Base-by-base conservation (phyloP, 2,329 filamentous ascomycete genomes). In the Calonectria multiphialidica region DNA sequence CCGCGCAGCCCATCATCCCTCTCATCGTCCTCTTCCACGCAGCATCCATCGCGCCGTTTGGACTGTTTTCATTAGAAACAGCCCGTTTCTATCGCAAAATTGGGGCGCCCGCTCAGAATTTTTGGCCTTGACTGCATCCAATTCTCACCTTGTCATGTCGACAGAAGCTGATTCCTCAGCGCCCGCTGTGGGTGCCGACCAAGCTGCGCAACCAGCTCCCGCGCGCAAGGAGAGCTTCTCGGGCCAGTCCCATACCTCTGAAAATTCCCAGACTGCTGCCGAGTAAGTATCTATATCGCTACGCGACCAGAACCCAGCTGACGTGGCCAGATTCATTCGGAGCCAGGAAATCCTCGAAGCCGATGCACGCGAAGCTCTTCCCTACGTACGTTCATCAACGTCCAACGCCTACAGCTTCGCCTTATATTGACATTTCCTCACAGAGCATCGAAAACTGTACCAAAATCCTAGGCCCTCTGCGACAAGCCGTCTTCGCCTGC, bases 391-490 rank as follows among this genome's bases (percentile, higher is more conserved):
- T 44, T 79, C n/a, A 40, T 37, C 33, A 28, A 25, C 35, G 23
- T 12, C 44, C 15, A 61, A 30, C 9, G 35, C 40, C 30, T 57
- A 16, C 25, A 35, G 7, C 53, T 71, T 45, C 59, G 74, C 37
- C 71, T 61, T 33, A 16, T 50, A n/a, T 80, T 82, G 8, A 82
- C 67, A 25, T 33, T 7, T 13, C 45, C 45, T 62, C 37, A 0
- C 76, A 97, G 94, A 96, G 97, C 84, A 98, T 98, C 82, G 95
- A 98, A 78, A 93, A 92, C 57, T 99, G 97, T 85, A 98, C 97
- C 59, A 93, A 95, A 77, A 91, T 93, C n/a, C 92, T 98, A 33
- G 97, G 97, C 0, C 90, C 95, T 9, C 88, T 99, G 18, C 93
- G 95, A 66, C 97, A 99, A 83, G 94, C 89, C 55, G 90, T 98